Percentiles rank a stretch among this genome's conserved stretches.
These are phyloP conservation scores for Hymenoscyphus infarciens DNA, from an alignment of 2,329 filamentous ascomycete genomes.

Conservation along the genomic window DNA sequence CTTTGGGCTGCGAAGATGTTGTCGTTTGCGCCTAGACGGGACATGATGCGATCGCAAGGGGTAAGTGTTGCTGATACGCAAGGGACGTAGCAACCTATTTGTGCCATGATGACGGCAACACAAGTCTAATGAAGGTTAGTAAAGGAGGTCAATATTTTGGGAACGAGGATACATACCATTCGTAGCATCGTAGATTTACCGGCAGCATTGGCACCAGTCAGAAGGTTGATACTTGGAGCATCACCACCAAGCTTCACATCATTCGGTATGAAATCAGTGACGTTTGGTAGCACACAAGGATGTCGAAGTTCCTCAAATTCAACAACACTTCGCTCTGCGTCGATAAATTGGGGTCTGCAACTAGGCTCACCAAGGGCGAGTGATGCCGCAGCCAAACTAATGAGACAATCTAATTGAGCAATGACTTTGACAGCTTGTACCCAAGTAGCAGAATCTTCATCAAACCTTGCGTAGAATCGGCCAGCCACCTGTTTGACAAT, in stretches of 20 bases:
- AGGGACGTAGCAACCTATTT: constrained; percentile 90
- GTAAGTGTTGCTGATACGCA: constrained; percentile 79
- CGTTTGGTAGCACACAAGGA: constrained; percentile 86
- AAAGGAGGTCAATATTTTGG: background rate
- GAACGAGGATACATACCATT: constrained; percentile 60
- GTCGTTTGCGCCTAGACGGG: constrained; percentile 92
- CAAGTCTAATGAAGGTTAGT: constrained; percentile 61
- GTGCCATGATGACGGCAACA: constrained; percentile 93
- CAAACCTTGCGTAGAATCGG: constrained; percentile 83
- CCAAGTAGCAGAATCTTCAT: constrained; percentile 82
- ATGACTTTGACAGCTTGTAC: constrained; percentile 85
- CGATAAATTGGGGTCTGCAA: constrained; percentile 84
- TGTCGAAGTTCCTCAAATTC: constrained; percentile 91
- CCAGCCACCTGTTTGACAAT: constrained; percentile 82
- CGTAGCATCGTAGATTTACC: constrained; percentile 95
- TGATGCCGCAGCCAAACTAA: constrained; percentile 88
- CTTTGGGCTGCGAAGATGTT: constrained; percentile 98
- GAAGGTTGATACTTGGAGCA: constrained; percentile 76
- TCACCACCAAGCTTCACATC: constrained; percentile 83
- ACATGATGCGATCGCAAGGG: constrained; percentile 97
- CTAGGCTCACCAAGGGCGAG: constrained; percentile 78
- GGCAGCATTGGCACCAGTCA: constrained; percentile 94
- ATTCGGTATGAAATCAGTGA: constrained; percentile 95
- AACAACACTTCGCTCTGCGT: constrained; percentile 79
- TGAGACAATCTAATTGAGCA: constrained; percentile 89